These are phyloP conservation scores for Aspergillus indologenus DNA, from an alignment of 495 filamentous ascomycete genomes.

Conservation along the genomic window DNA sequence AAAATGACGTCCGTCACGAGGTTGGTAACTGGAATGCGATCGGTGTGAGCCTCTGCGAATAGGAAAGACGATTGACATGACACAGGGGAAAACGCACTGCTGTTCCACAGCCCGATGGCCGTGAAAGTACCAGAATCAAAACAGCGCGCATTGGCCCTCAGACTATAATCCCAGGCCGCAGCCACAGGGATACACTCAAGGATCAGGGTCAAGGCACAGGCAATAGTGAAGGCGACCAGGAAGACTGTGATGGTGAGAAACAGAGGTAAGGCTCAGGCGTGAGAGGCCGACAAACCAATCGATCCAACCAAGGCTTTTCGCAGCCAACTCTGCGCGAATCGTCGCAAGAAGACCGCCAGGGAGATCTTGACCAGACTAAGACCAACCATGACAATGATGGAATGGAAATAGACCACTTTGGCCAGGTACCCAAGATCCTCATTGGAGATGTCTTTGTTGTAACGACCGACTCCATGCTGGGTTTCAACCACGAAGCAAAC, in stretches of 20 bases:
- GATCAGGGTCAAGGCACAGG: slow-evolving; percentile 18
- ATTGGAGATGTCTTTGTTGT: slow-evolving; percentile 5
- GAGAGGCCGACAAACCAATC: slow-evolving; percentile 19
- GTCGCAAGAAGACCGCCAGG: slow-evolving; percentile 45
- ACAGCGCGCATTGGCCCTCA: slow-evolving; percentile 12
- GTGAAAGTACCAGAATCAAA: slow-evolving; percentile 12
- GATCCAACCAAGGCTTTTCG: slow-evolving; percentile 35
- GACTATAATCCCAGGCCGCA: slow-evolving; percentile 17
- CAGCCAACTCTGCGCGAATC: slow-evolving; percentile 27
- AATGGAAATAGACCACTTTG: slow-evolving; percentile 17
- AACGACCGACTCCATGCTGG: slow-evolving; percentile 19
- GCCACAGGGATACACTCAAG: slow-evolving; percentile 19
- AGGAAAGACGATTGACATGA: not conserved
- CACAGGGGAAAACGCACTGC: slow-evolving; percentile 10
- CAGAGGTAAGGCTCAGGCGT: slow-evolving; percentile 22
- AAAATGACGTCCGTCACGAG: slow-evolving; percentile 44
- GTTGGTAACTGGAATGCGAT: slow-evolving; percentile 33
- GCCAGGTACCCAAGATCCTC: slow-evolving; percentile 2
- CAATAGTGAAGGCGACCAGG: slow-evolving; percentile 17
- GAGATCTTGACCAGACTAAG: slow-evolving; percentile 46
- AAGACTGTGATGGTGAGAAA: slow-evolving; percentile 32
- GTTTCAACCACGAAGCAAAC: slow-evolving; percentile 21
- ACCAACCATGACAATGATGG: slow-evolving; percentile 24
- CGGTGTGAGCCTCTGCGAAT: not conserved
- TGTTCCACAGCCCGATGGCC: slow-evolving; percentile 21